Base-by-base conservation (phyloP, 306 rosid species). In the Myrica gale region DNA sequence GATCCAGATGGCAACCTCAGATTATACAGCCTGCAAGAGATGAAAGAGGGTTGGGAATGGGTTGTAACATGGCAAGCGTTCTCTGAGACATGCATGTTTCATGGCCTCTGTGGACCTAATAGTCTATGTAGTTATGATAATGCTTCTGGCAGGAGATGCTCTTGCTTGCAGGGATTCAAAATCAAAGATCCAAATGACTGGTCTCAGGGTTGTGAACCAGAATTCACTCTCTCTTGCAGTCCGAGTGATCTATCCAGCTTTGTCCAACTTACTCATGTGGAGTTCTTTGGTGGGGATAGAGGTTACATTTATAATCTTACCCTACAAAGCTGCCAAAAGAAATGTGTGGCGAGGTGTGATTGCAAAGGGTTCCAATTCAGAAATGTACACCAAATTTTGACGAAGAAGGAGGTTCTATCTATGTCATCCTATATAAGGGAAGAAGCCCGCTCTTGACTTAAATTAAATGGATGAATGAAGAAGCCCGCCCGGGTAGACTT, bases 21-120 rank as follows among this genome's bases (percentile, higher is more conserved):
- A 19, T 12, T 77, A 21, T 87, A 87, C 48, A 87, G 86, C 75
- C 80, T 86, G 68, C 71, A 82, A 57, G 58, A 66, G 12, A 20
- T 53, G 4, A 44, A 23, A 4, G 77, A 53, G 9, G 76, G 0
- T 1, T 89, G 89, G 15, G 80, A 0, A 0, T 89, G 92, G 89
- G 79, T 68, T 7, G 86, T 89, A 9, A 20, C 87, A 9, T 86
- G 89, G 89, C 87, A 83, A 48, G 82, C 91, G 15, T 11, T 76
- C 66, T 0, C 53, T 0, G 46, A 84, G 2, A 74, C 94, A 0
- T 87, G 97, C 60, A 61, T 2, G 5, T 44, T 87, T 78, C 90
- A 87, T 67, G 97, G 93, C 2, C 4, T 89, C 15, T 89, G 90
- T 48, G 93, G 93, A 3, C 70, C 74, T 43, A 89, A 85, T 46